Base-by-base conservation (phyloP, 371 early-diverging fungal species). In the Vairimorpha necatrix region DNA sequence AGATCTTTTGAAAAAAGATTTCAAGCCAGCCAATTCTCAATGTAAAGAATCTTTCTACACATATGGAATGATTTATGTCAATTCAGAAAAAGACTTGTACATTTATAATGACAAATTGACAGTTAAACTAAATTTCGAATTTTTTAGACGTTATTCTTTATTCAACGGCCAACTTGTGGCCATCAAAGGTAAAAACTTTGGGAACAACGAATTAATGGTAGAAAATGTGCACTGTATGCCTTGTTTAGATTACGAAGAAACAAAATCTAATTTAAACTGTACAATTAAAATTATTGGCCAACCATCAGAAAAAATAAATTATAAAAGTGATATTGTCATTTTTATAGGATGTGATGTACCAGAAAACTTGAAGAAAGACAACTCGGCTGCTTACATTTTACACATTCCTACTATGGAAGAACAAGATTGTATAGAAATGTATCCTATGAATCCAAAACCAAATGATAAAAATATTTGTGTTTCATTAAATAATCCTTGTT, bases 101-200 rank as follows among this genome's bases (percentile, higher is more conserved):
- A 30, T 72, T 61, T 33, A 54, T 53, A 69, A 72, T 18, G 76
- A 82, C 38, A 33, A 62, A 50, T 67, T 61, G 0, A 24, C 39
- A 24, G 39, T 79, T 7, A 77, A 60, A 39, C 56, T 82, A 13
- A 72, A 82, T 54, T 16, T 82, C 18, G 30, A 42, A 11, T 36
- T 61, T 61, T 26, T 74, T 30, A n/a, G 63, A 20, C 32, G 61
- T 36, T 82, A 67, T 58, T 76, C 74, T 34, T 20, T 82, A 1
- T 82, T 79, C 65, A 38, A 78, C 14, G 79, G 80, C 0, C 79
- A 79, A 58, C 30, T 79, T 38, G 71, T 79, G 26, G 77, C 74
- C 3, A n/a, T 82, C 11, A 76, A 58, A 53, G 79, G 82, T 24
- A 74, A 62, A 47, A 82, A 79, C 47, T 1, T 34, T 47, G 33